Evolutionary conservation across 2,329 filamentous ascomycete species (phyloP).

Genomic region (Chrysoporthe deuterocubensis): DNA sequence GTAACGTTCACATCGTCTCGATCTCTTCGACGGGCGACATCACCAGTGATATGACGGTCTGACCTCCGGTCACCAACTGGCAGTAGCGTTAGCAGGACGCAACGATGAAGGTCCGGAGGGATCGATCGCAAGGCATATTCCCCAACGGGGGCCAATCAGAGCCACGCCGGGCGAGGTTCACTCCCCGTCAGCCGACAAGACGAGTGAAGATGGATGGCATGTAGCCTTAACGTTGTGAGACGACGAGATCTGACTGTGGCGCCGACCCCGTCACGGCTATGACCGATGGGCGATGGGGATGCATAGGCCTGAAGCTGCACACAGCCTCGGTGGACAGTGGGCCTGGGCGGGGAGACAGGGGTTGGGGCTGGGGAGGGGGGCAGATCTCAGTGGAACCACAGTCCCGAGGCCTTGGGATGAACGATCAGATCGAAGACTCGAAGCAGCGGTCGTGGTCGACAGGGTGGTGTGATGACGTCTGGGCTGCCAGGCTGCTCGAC

Average conservation of each 20-base stretch:
- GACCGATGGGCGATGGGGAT: neutral
- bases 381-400: neutral
- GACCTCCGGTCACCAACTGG: neutral
- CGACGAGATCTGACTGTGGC: neutral
- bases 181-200: neutral
- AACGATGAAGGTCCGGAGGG: neutral
- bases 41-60: neutral
- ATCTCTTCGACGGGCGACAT: neutral
- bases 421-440: slow-evolving; percentile 4
- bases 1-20: neutral
- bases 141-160: too few species aligned
- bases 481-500: neutral
- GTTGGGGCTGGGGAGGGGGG: neutral
- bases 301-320: neutral
- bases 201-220: neutral
- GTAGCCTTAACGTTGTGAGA: neutral
- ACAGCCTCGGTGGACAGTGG: slow-evolving; percentile 4
- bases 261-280: slow-evolving; percentile 11
- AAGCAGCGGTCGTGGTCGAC: neutral
- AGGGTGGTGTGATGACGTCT: slow-evolving; percentile 10
- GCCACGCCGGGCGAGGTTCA: neutral
- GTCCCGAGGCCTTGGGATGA: neutral
- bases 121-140: neutral
- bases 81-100: neutral
- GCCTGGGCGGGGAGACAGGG: neutral